Percentiles rank a stretch among this genome's conserved stretches.
These are phyloP conservation scores for Podila epicladia DNA, from an alignment of 192 early-diverging fungal genomes.

Conservation along the genomic window DNA sequence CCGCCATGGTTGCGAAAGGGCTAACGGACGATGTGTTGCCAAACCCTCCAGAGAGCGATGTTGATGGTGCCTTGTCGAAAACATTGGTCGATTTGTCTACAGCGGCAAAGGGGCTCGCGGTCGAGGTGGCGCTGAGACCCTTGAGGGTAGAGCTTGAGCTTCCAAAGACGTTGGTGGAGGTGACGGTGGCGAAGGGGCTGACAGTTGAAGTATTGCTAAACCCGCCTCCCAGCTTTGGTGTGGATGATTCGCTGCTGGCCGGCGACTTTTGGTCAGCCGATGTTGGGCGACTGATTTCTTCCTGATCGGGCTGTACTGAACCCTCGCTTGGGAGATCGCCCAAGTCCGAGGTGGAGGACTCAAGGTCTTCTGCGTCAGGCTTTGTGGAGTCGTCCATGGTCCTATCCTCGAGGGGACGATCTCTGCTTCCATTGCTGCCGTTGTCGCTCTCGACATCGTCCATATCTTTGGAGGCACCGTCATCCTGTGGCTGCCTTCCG, in stretches of 20 bases:
- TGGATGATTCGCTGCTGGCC: constrained; percentile 6
- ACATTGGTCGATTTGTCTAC: constrained; percentile 17
- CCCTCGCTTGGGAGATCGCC: background rate
- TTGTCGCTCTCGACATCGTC: constrained; percentile 46
- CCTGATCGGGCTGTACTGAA: background rate
- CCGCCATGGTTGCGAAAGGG: constrained; percentile 26
- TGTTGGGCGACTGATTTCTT: constrained; percentile 1
- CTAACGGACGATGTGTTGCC: constrained; percentile 32
- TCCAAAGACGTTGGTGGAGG: constrained; percentile 31
- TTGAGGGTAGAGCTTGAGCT: constrained; percentile 25
- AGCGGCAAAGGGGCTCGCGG: constrained; percentile 24
- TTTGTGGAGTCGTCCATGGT: constrained; percentile 28
- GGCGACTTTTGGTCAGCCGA: constrained; percentile 6
- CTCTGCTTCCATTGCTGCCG: constrained; percentile 20
- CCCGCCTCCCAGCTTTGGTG: constrained; percentile 14
- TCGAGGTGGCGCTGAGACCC: constrained; percentile 15
- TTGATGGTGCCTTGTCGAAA: constrained; percentile 13
- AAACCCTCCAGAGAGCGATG: constrained; percentile 32
- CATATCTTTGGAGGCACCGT: constrained; percentile 27
- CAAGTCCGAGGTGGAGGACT: background rate
- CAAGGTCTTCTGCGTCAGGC: background rate
- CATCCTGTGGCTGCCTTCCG: background rate
- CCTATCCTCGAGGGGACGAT: constrained; percentile 9
- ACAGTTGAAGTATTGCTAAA: constrained; percentile 26
- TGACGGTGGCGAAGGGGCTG: constrained; percentile 36